phyloP scores from a whole-genome alignment of 2,329 filamentous ascomycete species.

The Paracamarosporium sp. region DNA sequence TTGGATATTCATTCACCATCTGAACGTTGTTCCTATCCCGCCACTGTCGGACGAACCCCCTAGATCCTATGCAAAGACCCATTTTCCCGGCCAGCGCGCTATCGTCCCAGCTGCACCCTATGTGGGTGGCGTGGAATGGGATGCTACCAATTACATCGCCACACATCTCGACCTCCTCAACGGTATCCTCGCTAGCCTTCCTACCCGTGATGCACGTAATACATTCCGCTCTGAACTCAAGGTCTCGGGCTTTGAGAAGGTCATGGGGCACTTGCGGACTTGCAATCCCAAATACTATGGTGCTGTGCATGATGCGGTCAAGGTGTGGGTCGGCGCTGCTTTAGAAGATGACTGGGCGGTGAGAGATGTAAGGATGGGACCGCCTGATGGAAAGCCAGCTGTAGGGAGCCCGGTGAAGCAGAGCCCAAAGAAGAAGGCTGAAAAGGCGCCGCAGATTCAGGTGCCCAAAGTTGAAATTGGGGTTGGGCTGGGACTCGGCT shows the following conservation, averaged over 20 bases:
- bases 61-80: slow-evolving; percentile 61
- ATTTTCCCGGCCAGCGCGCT: slow-evolving; percentile 85
- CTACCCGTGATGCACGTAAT: slow-evolving; percentile 75
- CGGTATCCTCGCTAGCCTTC: slow-evolving; percentile 82
- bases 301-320: slow-evolving; percentile 84
- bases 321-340: slow-evolving; percentile 89
- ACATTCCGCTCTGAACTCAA: slow-evolving; percentile 76
- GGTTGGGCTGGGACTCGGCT: slow-evolving; percentile 33
- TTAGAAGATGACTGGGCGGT: slow-evolving; percentile 89
- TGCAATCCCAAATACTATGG: slow-evolving; percentile 99
- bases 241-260: slow-evolving; percentile 88
- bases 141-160: slow-evolving; percentile 94
- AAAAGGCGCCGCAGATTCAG: slow-evolving; percentile 45
- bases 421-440: slow-evolving; percentile 50
- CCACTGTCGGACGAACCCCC: slow-evolving; percentile 36
- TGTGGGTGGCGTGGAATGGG: slow-evolving; percentile 97
- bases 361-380: slow-evolving; percentile 77
- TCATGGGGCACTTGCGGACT: slow-evolving; percentile 81
- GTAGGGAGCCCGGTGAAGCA: slow-evolving; percentile 43
- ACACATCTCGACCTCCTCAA: slow-evolving; percentile 93
- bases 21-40: slow-evolving; percentile 80
- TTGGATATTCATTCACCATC: slow-evolving; percentile 96
- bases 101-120: slow-evolving; percentile 95
- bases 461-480: slow-evolving; percentile 47
- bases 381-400: slow-evolving; percentile 45